Base-by-base conservation (phyloP, 2,329 filamentous ascomycete species). In the Endocalyx cinctus region DNA sequence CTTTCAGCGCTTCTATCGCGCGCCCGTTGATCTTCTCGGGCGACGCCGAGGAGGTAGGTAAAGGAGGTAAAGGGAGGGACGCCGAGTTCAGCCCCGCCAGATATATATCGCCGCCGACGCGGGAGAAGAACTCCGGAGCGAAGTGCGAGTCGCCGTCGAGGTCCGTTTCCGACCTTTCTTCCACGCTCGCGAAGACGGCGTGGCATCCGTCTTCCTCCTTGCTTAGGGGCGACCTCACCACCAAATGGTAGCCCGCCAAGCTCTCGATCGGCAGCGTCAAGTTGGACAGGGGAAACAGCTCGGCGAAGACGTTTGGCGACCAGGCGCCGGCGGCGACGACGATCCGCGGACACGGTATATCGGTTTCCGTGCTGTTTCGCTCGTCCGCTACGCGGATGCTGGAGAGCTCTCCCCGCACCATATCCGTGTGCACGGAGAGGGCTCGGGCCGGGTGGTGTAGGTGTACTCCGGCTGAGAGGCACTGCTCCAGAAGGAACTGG, bases 231-330 rank as follows among this genome's bases (percentile, higher is more conserved):
- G 75, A 77, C 37, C 65, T 72, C 5, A 89, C 58, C 3, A 88
- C 72, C 7, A 90, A 59, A 13, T 82, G 87, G 57, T 89, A 79
- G 0, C 85, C 86, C 0, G 82, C 82, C 5, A 88, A 62, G 13
- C 75, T 69, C 4, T 65, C 62, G 26, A 87, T 64, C 1, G 78
- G 74, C 15, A 88, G 60, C 10, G 62, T 54, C 2, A 70, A 49
- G 3, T 48, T 50, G 1, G 80, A 70, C 0, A 56, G 48, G 0
- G 76, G 76, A 50, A 90, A 89, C 12, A 90, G 69, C 1, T 64
- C 60, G 3, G 60, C 46, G 51, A 87, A 82, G n/a, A 86, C 76
- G 19, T 61, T 59, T 0, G 76, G 70, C 1, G 83, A 82, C 85
- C 86, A 90, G 4, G 78, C 73, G 4, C 85, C 85, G 0, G 82